phyloP scores from a whole-genome alignment of 176 grass and related monocot genomes.

The Paspalum notatum region DNA sequence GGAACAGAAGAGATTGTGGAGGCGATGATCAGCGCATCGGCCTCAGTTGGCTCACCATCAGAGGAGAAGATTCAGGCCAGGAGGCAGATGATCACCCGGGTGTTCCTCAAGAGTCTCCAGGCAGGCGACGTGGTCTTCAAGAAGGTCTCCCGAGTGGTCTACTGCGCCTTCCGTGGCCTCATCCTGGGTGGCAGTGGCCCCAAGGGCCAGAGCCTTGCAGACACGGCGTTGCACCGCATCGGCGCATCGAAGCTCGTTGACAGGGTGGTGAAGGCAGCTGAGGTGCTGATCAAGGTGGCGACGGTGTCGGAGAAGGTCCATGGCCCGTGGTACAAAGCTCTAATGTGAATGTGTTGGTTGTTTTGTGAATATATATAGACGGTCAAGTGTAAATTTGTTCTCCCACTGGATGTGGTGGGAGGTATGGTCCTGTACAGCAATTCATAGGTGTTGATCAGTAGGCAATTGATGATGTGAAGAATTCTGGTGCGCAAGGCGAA shows the following conservation, averaged over 20 bases:
- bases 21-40: conserved; percentile 49
- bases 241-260: conserved; percentile 48
- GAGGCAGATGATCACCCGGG: conserved; percentile 66
- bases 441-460: conserved; percentile 26
- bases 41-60: conserved; percentile 33
- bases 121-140: conserved; percentile 58
- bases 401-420: conserved; percentile 33
- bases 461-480: conserved; percentile 26
- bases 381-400: conserved; percentile 36
- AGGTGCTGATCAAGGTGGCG: conserved; percentile 58
- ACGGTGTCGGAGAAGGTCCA: conserved; percentile 65
- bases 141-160: conserved; percentile 66
- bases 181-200: conserved; percentile 56
- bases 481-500: conserved; percentile 39
- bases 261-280: conserved; percentile 49
- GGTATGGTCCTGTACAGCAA: conserved; percentile 42
- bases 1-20: conserved; percentile 73
- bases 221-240: conserved; percentile 54
- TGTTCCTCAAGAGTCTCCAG: conserved; percentile 88
- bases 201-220: conserved; percentile 67
- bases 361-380: conserved; percentile 44
- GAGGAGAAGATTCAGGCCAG: conserved; percentile 50
- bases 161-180: conserved; percentile 59
- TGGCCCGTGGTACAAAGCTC: conserved; percentile 73
- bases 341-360: conserved; percentile 49